Base-by-base conservation (phyloP, 179 eudicot species). In the Monotropa hypopitys region DNA sequence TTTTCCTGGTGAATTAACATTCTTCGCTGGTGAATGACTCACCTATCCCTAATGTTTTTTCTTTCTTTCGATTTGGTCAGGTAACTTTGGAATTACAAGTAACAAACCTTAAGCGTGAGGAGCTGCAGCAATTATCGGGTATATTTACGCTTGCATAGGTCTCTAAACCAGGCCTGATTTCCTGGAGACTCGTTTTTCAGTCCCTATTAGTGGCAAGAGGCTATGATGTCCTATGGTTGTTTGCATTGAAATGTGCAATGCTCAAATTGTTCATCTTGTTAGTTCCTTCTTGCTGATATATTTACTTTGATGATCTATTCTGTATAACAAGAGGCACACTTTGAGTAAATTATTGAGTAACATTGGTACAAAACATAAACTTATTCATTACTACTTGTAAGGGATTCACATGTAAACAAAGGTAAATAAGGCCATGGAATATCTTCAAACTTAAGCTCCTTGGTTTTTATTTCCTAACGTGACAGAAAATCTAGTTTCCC, bases 61-160 rank as follows among this genome's bases (percentile, higher is more conserved):
- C 56, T 5, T 76, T 32, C 30, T 72, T 30, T 47, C 4, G 15
- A 61, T 5, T 78, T 74, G 77, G 18, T 50, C 86, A 91, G 98
- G 83, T 92, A 80, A 90, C 98, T 49, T 61, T 92, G 88, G 97
- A 93, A 81, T 73, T 92, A 46, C 88, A 86, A 20, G 82, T 93
- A 57, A 89, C 90, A 51, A 78, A 86, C 77, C 72, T 82, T 33
- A 87, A 82, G 79, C 63, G 30, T 26, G 91, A 92, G 73, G 89
- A 92, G 87, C 86, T 90, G 84, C 84, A 63, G 76, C 84, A 69
- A 65, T 66, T 67, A 46, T 77, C 77, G 70, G 82, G 83, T 45
- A 84, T 83, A 79, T 67, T 89, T 53, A 84, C 83, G 70, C 91
- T 88, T 81, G 80, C 84, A 23, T 88, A 85, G 80, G 59, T 73